phyloP scores from a whole-genome alignment of 202 grass and related monocot genomes.

The Eragrostis tef region DNA sequence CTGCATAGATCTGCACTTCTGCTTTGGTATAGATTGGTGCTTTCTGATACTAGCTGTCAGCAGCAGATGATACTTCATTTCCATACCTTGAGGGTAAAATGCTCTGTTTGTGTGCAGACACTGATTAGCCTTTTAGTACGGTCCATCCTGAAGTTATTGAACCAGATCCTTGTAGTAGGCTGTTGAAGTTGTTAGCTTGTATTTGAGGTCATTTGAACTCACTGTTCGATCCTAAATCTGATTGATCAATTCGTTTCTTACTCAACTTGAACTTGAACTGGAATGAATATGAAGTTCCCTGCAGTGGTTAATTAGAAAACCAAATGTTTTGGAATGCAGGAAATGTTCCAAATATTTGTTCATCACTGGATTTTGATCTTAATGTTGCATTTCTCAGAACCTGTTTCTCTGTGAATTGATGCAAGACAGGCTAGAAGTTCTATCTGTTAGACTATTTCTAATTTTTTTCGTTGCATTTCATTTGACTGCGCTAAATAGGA shows the following conservation, averaged over 20 bases:
- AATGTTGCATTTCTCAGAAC: neutral
- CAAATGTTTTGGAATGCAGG: slow-evolving; percentile 14
- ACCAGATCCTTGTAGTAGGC: neutral
- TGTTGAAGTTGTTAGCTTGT: neutral
- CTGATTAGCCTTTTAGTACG: neutral
- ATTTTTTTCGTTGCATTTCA: too few relatives aligned
- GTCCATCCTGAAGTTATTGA: neutral
- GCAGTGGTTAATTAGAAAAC: slow-evolving; percentile 1
- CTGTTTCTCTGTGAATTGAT: neutral
- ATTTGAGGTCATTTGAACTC: slow-evolving; percentile 13
- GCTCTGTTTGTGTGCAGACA: neutral
- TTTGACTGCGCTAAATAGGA: too few relatives aligned
- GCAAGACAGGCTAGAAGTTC: too few relatives aligned
- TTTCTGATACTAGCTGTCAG: neutral
- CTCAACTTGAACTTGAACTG: neutral
- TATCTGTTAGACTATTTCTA: too few relatives aligned
- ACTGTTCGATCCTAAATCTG: neutral
- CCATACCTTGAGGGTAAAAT: neutral
- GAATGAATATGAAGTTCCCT: neutral
- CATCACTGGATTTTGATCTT: neutral
- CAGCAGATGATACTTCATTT: neutral
- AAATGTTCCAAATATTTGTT: neutral
- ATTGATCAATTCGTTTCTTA: slow-evolving; percentile 10
- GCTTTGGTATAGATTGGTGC: neutral
- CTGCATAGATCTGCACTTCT: neutral